These are phyloP conservation scores for Calophaca sinica DNA, from an alignment of 306 rosid species.

Conservation along the genomic window DNA sequence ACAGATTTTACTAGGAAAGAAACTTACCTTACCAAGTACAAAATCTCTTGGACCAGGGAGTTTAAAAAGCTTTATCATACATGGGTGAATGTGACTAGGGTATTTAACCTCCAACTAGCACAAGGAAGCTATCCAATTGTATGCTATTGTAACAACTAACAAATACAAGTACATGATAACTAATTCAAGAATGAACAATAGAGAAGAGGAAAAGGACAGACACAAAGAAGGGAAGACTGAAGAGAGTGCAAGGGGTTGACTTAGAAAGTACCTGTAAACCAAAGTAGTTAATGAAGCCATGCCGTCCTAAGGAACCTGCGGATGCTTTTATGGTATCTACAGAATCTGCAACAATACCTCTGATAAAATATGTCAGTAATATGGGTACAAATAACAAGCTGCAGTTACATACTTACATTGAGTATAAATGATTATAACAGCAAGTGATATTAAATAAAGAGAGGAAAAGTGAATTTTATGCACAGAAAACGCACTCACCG, in stretches of 20 bases:
- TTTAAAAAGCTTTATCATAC: conserved; percentile 19
- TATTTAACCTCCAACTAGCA: conserved; percentile 16
- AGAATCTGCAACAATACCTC: conserved; percentile 95
- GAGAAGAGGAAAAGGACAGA: conserved; percentile 23
- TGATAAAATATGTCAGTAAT: conserved; percentile 55
- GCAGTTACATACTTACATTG: conserved; percentile 28
- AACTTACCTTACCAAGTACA: not conserved
- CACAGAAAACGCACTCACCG: conserved; percentile 62
- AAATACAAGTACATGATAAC: conserved; percentile 26
- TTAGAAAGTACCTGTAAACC: conserved; percentile 85
- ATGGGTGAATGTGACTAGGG: conserved; percentile 1
- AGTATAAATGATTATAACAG: conserved; percentile 3
- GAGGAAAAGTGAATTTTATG: conserved; percentile 37
- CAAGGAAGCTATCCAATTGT: not conserved
- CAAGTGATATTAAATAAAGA: conserved; percentile 13
- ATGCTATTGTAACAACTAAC: conserved; percentile 16
- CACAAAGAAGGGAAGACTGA: not conserved
- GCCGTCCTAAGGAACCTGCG: conserved; percentile 79
- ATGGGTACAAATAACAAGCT: conserved; percentile 25
- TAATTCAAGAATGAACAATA: conserved; percentile 26
- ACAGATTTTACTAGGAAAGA: too few relatives aligned
- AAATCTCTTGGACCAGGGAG: not conserved
- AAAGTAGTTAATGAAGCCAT: conserved; percentile 93
- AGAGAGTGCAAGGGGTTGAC: conserved; percentile 30
- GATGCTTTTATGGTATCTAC: conserved; percentile 83